Percentiles rank a stretch among this genome's conserved stretches.
phyloP scores from a whole-genome alignment of 2,329 filamentous ascomycete species.

The Colletotrichum spaethianum region DNA sequence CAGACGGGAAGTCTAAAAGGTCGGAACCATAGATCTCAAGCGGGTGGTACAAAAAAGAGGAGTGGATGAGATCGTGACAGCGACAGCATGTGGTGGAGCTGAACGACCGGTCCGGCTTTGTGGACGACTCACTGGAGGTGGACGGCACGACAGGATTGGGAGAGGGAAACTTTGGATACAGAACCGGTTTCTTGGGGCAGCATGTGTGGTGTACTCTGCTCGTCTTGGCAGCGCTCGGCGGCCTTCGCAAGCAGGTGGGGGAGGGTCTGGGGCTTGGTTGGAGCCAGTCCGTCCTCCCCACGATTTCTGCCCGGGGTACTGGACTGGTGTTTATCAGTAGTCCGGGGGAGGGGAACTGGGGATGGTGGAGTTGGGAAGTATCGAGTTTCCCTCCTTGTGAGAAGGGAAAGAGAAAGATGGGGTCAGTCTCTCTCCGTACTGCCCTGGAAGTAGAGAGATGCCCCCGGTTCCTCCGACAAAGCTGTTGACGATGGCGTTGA shows the following conservation, averaged over 20 bases:
- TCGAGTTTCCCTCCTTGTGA: neutral
- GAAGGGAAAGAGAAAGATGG: neutral
- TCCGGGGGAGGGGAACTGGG: neutral
- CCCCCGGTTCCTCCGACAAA: neutral
- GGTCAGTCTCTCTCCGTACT: no score
- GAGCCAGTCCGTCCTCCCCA: slow-evolving; percentile 2
- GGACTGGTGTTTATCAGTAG: neutral
- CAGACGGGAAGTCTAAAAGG: slow-evolving; percentile 31
- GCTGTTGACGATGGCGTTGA: neutral
- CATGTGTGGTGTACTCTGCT: neutral
- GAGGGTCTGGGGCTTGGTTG: neutral
- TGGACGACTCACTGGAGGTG: neutral
- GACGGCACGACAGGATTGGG: neutral
- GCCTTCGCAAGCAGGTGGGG: slow-evolving; percentile 27
- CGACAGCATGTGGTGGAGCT: neutral
- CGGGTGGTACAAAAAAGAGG: neutral
- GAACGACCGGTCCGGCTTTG: neutral
- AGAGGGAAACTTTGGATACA: neutral
- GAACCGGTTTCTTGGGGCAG: neutral
- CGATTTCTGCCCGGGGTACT: neutral
- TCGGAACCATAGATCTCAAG: neutral
- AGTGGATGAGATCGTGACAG: no score
- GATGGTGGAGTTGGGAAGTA: neutral
- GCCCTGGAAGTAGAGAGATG: neutral
- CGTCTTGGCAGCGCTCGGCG: slow-evolving; percentile 5